A percentile compares a stretch with the other conserved stretches of the same genome.
These are phyloP conservation scores for Phytophthora hibernalis DNA, from an alignment of 352 stramenopile species.

Conservation along the genomic window DNA sequence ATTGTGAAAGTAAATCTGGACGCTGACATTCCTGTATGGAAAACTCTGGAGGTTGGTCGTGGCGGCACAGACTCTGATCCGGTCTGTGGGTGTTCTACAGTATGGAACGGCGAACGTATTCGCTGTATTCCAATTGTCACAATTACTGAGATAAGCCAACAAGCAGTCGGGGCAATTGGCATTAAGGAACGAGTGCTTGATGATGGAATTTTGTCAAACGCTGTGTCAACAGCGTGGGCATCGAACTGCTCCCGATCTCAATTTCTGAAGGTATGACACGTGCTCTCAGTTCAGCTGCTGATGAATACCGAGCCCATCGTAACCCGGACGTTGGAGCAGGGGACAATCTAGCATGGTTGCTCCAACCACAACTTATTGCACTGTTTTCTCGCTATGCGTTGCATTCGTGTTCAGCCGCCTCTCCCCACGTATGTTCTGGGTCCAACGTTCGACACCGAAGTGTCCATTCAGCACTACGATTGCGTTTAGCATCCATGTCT, in stretches of 20 bases:
- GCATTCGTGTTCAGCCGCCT: conserved; percentile 50
- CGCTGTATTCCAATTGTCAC: conserved; percentile 41
- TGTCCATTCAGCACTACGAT: conserved; percentile 68
- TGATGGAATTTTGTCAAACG: conserved; percentile 42
- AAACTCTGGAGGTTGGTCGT: conserved; percentile 44
- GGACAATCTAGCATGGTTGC: conserved; percentile 52
- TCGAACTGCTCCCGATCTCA: conserved; percentile 24
- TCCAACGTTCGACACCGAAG: conserved; percentile 55
- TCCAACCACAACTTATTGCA: conserved; percentile 49
- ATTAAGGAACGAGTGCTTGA: conserved; percentile 63
- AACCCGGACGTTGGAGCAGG: conserved; percentile 45
- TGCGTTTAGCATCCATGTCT: conserved; percentile 42
- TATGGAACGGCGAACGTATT: conserved; percentile 42
- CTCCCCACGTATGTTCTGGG: conserved; percentile 21
- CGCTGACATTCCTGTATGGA: conserved; percentile 71
- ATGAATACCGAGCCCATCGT: conserved; percentile 51
- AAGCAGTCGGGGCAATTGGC: conserved; percentile 42
- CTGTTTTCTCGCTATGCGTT: conserved; percentile 44
- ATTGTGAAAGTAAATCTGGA: conserved; percentile 76
- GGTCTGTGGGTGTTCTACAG: conserved; percentile 45
- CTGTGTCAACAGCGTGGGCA: conserved; percentile 43
- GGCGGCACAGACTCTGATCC: conserved; percentile 8
- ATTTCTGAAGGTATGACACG: conserved; percentile 33
- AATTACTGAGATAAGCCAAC: conserved; percentile 44
- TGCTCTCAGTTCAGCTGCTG: conserved; percentile 21